A percentile compares a stretch with the other conserved stretches of the same genome.
Conservation (phyloP, 345 rosid genomes). For the Eucalyptus cloeziana region DNA sequence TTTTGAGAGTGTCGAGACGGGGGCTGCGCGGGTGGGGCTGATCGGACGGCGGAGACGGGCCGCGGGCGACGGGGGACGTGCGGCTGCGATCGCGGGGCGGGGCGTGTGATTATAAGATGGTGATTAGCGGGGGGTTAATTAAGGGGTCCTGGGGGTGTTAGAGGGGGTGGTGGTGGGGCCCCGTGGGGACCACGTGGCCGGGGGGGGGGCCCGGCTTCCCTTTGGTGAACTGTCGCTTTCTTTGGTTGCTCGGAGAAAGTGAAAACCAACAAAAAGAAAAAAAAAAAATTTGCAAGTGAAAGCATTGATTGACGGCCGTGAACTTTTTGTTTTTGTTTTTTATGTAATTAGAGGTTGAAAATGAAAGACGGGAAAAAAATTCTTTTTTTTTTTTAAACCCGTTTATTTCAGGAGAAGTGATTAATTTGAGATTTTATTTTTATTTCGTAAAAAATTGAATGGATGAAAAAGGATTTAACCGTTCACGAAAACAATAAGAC, state of each 20-base stretch:
- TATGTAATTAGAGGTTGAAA: not conserved
- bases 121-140: not conserved
- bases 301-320: not conserved
- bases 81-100: not conserved
- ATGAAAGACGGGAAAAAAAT: not conserved
- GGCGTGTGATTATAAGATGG: not conserved
- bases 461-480: no score
- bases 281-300: not conserved
- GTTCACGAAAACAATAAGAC: rapidly evolving
- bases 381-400: rapidly evolving
- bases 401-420: no score
- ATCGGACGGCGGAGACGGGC: not conserved
- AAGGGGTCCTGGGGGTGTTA: not conserved
- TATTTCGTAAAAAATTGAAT: no score
- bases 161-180: not conserved
- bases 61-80: not conserved
- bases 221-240: not conserved
- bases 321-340: not conserved
- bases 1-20: not conserved
- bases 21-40: not conserved
- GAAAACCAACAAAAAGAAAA: not conserved
- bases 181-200: not conserved
- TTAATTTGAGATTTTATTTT: no score
- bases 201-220: not conserved
- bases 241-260: not conserved